These are phyloP conservation scores for Colletotrichum tofieldiae DNA, from an alignment of 2,329 filamentous ascomycete species.

Conservation along the genomic window DNA sequence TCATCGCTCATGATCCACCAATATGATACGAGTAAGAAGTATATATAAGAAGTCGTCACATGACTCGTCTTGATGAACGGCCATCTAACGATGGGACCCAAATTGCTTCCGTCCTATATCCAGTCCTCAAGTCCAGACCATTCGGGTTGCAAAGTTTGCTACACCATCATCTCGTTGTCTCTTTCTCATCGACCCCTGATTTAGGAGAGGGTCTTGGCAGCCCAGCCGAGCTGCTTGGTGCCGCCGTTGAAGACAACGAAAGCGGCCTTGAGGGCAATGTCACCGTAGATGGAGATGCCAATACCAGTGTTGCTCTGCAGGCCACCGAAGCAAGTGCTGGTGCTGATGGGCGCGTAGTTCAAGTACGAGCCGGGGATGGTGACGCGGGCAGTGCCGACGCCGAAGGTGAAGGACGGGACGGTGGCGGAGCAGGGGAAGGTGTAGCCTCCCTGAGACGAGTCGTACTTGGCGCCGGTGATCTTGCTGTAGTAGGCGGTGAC, in stretches of 20 bases:
- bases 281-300: conserved; percentile 71
- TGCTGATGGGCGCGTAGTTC: conserved; percentile 60
- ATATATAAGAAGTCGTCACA: conserved; percentile 31
- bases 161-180: neutral
- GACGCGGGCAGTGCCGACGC: conserved; percentile 59
- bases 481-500: conserved; percentile 48
- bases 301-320: conserved; percentile 61
- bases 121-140: conserved; percentile 12
- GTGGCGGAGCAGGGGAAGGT: conserved; percentile 61
- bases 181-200: neutral
- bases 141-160: neutral
- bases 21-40: conserved; percentile 5
- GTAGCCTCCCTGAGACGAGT: conserved; percentile 47
- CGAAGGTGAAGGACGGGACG: conserved; percentile 61
- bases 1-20: conserved; percentile 14
- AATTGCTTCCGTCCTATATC: conserved; percentile 1
- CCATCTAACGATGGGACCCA: neutral
- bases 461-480: conserved; percentile 46
- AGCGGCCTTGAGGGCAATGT: conserved; percentile 75
- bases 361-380: conserved; percentile 61
- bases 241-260: conserved; percentile 71
- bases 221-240: conserved; percentile 58
- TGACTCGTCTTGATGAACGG: conserved; percentile 1
- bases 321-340: conserved; percentile 70
- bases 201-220: conserved; percentile 46